Conservation (phyloP, 163 green algal species). For the Picocystis sp. region DNA sequence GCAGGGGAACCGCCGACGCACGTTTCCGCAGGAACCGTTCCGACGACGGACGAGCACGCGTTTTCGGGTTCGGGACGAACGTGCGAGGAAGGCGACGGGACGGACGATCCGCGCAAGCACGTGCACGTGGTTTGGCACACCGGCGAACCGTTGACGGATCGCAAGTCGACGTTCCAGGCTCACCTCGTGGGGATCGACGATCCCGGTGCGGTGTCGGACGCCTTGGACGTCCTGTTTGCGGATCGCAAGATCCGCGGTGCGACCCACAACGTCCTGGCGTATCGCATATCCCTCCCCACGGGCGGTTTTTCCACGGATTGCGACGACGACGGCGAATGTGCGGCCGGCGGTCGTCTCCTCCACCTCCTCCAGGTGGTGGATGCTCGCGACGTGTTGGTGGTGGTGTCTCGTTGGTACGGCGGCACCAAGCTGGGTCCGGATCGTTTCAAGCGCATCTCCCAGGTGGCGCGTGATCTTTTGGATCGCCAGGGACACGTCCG, state of each 20-base stretch:
- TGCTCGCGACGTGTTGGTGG: constrained; percentile 24
- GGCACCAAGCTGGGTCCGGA: constrained; percentile 67
- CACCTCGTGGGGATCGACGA: no score
- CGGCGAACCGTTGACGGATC: no score
- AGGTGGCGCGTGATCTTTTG: constrained; percentile 59
- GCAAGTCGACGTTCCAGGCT: no score
- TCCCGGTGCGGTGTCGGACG: no score
- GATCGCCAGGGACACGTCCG: constrained; percentile 11
- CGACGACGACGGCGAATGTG: constrained; percentile 84
- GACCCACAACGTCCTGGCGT: constrained; percentile 93
- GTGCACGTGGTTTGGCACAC: no score
- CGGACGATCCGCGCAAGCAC: no score
- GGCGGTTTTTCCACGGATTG: constrained; percentile 34
- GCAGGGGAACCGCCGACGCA: no score
- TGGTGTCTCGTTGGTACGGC: constrained; percentile 82
- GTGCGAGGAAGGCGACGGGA: no score
- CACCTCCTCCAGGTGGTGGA: constrained; percentile 48
- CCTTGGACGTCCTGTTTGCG: no score
- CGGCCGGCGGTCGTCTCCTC: constrained; percentile 67
- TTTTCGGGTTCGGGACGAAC: no score
- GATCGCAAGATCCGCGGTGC: constrained; percentile 39
- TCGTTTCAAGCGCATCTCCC: constrained; percentile 85
- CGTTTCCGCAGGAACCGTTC: no score
- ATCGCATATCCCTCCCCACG: constrained; percentile 22
- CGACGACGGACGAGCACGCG: no score